Base-by-base conservation (phyloP, 2,329 filamentous ascomycete genomes). In the Calonectria fujianensis region DNA sequence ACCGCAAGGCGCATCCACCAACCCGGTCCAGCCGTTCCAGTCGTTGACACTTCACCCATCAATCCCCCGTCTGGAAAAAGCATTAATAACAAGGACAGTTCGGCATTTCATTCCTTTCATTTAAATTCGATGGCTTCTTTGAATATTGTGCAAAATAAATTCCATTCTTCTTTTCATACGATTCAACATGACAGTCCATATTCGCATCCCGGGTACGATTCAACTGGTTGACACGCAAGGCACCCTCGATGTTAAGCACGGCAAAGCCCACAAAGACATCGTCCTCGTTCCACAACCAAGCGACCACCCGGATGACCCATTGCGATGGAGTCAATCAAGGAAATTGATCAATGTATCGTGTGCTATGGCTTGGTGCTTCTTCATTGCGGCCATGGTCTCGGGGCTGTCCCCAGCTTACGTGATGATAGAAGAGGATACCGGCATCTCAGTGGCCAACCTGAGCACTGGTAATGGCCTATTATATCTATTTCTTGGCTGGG, bases 331-430 rank as follows among this genome's bases (percentile, higher is more conserved):
- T 20, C 45, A 64, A 3, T 63, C 72, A 0, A 77, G 80, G 27
- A 81, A 81, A 65, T 70, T 68, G 6, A 68, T 72, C 39, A 81
- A 80, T 41, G 75, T 81, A 20, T 68, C 76, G 0, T 78, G 75
- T 18, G 79, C 73, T 2, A 81, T 81, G 79, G 63, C 73, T 1
- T 81, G 80, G 80, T 81, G 79, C 64, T 81, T 81, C 63, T 77
- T 81, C 27, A 76, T 67, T 2, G 78, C 78, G 4, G 79, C 78
- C 41, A 76, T 81, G 39, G 75, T 81, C 50, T 80, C 78, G 0
- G 78, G 78, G 7, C 51, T 81, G 9, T 81, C 79, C 3, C 79
- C 79, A 5, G 79, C 79, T 0, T 81, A 81, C 24, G 70, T 81
- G 18, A 52, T 79, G 54, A 81, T 81, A 39, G 73, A 79, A 41